Evolutionary conservation across 768 basidiomycete species (phyloP).

Genomic region (Cubamyces lactineus): DNA sequence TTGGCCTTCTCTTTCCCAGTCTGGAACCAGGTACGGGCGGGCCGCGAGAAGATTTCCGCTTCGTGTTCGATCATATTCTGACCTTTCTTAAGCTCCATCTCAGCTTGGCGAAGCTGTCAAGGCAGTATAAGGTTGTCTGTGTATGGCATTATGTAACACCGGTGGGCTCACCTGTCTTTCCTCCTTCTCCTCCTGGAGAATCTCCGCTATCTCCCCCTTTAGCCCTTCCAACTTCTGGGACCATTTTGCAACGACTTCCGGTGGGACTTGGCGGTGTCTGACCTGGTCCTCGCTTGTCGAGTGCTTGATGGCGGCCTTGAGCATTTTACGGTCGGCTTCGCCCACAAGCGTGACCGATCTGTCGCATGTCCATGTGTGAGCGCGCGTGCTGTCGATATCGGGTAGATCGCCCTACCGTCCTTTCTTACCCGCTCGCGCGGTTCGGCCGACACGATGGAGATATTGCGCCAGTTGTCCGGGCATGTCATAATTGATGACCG

Average conservation of each 20-base stretch:
- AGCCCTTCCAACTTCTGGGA: conserved; percentile 66
- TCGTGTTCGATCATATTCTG: conserved; percentile 95
- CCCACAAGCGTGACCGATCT: conserved; percentile 96
- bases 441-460: conserved; percentile 95
- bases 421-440: conserved; percentile 90
- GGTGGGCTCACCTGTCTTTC: conserved; percentile 74
- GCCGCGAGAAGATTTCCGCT: conserved; percentile 89
- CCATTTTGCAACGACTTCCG: conserved; percentile 75
- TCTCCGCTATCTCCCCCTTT: conserved; percentile 75
- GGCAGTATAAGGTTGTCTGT: conserved; percentile 21
- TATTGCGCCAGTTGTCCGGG: conserved; percentile 91
- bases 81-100: conserved; percentile 95
- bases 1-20: conserved; percentile 78
- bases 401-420: conserved; percentile 67
- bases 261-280: conserved; percentile 84
- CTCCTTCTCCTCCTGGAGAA: conserved; percentile 91
- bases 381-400: neutral
- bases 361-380: conserved; percentile 2
- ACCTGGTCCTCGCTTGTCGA: conserved; percentile 77
- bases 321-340: conserved; percentile 93
- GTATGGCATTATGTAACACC: conserved; percentile 9
- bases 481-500: conserved; percentile 99
- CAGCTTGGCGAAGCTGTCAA: conserved; percentile 77
- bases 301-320: conserved; percentile 94
- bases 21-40: conserved; percentile 99